Conservation (phyloP, 495 filamentous ascomycete genomes). For the Penicillium bialowiezense region DNA sequence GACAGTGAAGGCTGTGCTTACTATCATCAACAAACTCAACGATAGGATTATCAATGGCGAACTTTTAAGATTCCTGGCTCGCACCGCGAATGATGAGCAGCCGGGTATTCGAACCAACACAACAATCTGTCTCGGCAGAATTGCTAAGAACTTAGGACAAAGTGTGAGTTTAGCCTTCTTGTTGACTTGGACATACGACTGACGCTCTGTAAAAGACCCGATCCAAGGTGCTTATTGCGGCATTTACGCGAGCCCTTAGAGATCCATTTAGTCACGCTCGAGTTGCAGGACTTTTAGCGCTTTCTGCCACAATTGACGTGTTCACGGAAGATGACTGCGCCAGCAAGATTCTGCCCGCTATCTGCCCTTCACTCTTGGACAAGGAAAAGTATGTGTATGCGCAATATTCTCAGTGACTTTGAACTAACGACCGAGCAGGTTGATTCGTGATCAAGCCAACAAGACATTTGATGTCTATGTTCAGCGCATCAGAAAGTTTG, state of each 20-base stretch:
- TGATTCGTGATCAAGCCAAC: constrained; percentile 85
- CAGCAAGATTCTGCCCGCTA: constrained; percentile 69
- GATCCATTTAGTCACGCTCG: constrained; percentile 94
- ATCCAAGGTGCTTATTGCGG: constrained; percentile 87
- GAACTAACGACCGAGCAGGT: constrained; percentile 26
- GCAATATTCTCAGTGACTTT: not conserved
- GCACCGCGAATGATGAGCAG: constrained; percentile 96
- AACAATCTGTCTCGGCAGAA: constrained; percentile 94
- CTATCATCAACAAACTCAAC: constrained; percentile 80
- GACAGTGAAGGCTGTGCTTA: constrained; percentile 88
- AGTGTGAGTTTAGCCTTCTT: constrained; percentile 46
- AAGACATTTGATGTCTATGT: constrained; percentile 91
- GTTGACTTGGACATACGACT: constrained; percentile 4
- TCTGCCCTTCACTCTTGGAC: constrained; percentile 79
- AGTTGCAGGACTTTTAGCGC: constrained; percentile 80
- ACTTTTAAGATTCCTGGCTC: constrained; percentile 83
- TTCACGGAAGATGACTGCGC: constrained; percentile 94
- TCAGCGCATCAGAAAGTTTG: constrained; percentile 75
- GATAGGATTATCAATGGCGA: constrained; percentile 94
- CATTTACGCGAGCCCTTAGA: constrained; percentile 81
- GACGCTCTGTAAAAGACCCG: constrained; percentile 50
- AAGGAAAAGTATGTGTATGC: constrained; percentile 71
- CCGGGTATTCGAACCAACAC: constrained; percentile 97
- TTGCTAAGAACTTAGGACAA: constrained; percentile 80
- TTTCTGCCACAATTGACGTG: constrained; percentile 78